Evolutionary conservation across 2,329 filamentous ascomycete species (phyloP).

Genomic region (Fusarium austroafricanum): DNA sequence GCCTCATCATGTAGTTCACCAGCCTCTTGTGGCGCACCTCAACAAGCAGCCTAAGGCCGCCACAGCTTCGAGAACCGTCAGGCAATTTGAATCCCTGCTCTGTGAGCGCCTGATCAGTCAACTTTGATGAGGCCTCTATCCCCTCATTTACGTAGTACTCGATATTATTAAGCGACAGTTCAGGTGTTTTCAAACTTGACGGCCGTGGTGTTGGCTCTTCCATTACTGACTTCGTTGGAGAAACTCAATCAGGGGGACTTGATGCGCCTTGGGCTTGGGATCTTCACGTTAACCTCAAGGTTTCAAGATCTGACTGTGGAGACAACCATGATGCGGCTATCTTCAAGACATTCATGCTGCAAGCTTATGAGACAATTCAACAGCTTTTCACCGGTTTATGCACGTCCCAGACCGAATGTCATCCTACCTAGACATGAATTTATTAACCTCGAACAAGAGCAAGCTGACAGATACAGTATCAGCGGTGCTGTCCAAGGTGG

Average conservation of each 20-base stretch:
- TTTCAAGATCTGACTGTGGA: slow-evolving; percentile 26
- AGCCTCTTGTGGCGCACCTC: slow-evolving; percentile 27
- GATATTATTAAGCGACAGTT: not conserved
- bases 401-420: not conserved
- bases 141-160: not conserved
- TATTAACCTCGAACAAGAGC: not conserved
- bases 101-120: slow-evolving; percentile 26
- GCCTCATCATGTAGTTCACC: slow-evolving; percentile 35
- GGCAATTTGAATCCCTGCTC: slow-evolving; percentile 12
- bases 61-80: slow-evolving; percentile 7
- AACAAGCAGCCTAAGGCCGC: slow-evolving; percentile 34
- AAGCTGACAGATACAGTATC: not conserved
- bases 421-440: not conserved
- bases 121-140: slow-evolving; percentile 21
- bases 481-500: not conserved
- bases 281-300: slow-evolving; percentile 1
- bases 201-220: not conserved
- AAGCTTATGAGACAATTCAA: slow-evolving; percentile 13
- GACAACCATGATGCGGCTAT: slow-evolving; percentile 18
- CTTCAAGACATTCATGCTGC: slow-evolving; percentile 24
- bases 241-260: not conserved
- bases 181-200: not conserved
- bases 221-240: not conserved
- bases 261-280: not conserved
- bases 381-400: not conserved